Evolutionary conservation across 2,329 filamentous ascomycete species (phyloP).

Genomic region (Sporothrix inflata): DNA sequence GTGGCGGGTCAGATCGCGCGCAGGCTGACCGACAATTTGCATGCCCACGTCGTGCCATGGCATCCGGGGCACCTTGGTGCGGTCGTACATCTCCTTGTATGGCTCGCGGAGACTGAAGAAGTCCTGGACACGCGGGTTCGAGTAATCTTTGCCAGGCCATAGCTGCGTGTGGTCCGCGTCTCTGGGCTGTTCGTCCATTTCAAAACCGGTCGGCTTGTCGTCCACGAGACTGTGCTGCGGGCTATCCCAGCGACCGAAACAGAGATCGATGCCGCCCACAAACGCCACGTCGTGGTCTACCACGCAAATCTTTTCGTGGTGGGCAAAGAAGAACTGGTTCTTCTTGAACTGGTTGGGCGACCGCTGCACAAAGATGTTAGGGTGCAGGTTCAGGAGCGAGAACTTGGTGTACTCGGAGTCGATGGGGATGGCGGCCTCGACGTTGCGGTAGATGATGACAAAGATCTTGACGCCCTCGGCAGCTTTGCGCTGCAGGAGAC

Average conservation of each 20-base stretch:
- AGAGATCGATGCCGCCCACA: conserved; percentile 92
- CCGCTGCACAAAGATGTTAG: conserved; percentile 93
- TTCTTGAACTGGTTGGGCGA: conserved; percentile 98
- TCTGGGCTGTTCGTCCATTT: conserved; percentile 73
- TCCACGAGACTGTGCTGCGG: conserved; percentile 89
- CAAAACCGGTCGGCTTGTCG: conserved; percentile 94
- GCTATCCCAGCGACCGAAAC: conserved; percentile 96
- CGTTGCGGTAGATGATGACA: conserved; percentile 96
- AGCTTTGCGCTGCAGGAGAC: conserved; percentile 90
- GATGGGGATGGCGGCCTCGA: conserved; percentile 95
- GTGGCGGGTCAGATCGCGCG: conserved; percentile 88
- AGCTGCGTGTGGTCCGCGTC: conserved; percentile 94
- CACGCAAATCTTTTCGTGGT: conserved; percentile 97
- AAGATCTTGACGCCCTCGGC: conserved; percentile 96
- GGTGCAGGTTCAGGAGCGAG: conserved; percentile 90
- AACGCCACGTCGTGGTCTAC: conserved; percentile 97
- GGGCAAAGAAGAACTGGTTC: conserved; percentile 99
- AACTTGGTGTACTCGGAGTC: conserved; percentile 99
- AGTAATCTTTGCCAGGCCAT: conserved; percentile 98
- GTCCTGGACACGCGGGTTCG: conserved; percentile 91
- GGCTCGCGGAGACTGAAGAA: conserved; percentile 92
- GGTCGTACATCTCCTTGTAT: conserved; percentile 98
- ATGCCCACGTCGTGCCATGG: conserved; percentile 98
- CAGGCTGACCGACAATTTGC: conserved; percentile 96
- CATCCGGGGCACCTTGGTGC: conserved; percentile 86